Conservation (phyloP, 495 filamentous ascomycete species). For the Podospora fimiseda region DNA sequence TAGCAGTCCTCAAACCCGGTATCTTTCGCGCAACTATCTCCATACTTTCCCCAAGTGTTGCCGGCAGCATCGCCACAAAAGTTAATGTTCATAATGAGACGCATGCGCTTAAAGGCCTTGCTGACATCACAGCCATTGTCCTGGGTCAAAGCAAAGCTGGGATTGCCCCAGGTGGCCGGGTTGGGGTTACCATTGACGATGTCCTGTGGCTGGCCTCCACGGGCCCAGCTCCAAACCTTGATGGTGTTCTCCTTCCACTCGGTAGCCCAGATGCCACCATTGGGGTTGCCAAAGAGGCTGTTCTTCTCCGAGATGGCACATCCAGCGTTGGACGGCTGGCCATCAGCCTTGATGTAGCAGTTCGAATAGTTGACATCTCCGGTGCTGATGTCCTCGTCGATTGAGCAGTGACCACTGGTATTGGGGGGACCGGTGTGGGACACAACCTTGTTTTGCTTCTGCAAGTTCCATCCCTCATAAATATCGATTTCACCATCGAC, state of each 20-base stretch:
- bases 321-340: conserved; percentile 29
- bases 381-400: conserved; percentile 41
- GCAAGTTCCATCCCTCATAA: conserved; percentile 73
- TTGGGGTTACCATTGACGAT: conserved; percentile 54
- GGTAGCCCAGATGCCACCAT: conserved; percentile 68
- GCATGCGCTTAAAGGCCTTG: conserved; percentile 39
- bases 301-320: conserved; percentile 38
- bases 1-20: conserved; percentile 37
- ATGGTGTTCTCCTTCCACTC: conserved; percentile 61
- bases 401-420: conserved; percentile 52
- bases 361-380: conserved; percentile 44
- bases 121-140: conserved; percentile 39
- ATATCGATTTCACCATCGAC: conserved; percentile 79
- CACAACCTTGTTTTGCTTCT: conserved; percentile 58
- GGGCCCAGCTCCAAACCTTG: conserved; percentile 69
- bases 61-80: conserved; percentile 45
- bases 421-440: conserved; percentile 61
- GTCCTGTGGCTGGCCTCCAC: conserved; percentile 37
- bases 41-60: conserved; percentile 20
- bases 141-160: conserved; percentile 47
- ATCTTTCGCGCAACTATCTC: conserved; percentile 13
- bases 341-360: conserved; percentile 44
- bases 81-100: conserved; percentile 42
- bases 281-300: conserved; percentile 52
- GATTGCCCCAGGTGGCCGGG: conserved; percentile 56